A percentile compares a stretch with the other conserved stretches of the same genome.
These are phyloP conservation scores for Ophiosphaerella herpotricha DNA, from an alignment of 2,329 filamentous ascomycete species.

Conservation along the genomic window DNA sequence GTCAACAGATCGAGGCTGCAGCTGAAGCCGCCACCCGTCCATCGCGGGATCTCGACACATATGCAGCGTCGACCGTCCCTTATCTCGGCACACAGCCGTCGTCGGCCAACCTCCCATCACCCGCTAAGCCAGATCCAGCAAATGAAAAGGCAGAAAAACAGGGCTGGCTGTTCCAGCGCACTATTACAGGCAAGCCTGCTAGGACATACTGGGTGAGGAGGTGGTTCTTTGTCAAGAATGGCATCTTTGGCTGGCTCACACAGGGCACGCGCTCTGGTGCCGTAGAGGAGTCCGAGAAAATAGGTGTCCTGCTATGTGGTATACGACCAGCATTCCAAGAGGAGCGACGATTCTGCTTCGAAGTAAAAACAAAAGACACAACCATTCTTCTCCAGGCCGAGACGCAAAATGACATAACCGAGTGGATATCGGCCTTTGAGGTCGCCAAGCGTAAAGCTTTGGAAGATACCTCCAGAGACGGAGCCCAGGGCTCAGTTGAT, in stretches of 20 bases:
- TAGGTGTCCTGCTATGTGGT: conserved; percentile 91
- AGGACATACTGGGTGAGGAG: conserved; percentile 86
- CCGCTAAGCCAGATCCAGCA: conserved; percentile 57
- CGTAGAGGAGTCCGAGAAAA: conserved; percentile 94
- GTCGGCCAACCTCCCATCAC: conserved; percentile 51
- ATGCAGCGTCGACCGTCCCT: conserved; percentile 85
- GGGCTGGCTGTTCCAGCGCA: conserved; percentile 88
- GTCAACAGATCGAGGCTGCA: conserved; percentile 79
- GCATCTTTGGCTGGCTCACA: conserved; percentile 93
- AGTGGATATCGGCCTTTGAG: conserved; percentile 94
- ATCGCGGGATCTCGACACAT: conserved; percentile 90
- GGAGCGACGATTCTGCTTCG: conserved; percentile 94
- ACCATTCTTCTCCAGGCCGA: conserved; percentile 90
- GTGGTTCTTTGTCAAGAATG: conserved; percentile 95
- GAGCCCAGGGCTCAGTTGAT: conserved; percentile 56
- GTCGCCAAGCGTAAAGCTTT: conserved; percentile 91
- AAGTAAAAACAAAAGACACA: conserved; percentile 96
- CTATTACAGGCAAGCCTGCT: conserved; percentile 83
- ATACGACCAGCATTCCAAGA: conserved; percentile 89
- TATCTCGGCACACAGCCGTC: conserved; percentile 75
- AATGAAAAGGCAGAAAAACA: conserved; percentile 74
- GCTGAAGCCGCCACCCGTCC: conserved; percentile 74
- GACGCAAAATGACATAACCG: conserved; percentile 86
- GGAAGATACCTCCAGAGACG: conserved; percentile 67
- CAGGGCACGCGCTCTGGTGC: conserved; percentile 78